These are phyloP conservation scores for Talaromyces liani DNA, from an alignment of 495 filamentous ascomycete genomes.

Conservation along the genomic window DNA sequence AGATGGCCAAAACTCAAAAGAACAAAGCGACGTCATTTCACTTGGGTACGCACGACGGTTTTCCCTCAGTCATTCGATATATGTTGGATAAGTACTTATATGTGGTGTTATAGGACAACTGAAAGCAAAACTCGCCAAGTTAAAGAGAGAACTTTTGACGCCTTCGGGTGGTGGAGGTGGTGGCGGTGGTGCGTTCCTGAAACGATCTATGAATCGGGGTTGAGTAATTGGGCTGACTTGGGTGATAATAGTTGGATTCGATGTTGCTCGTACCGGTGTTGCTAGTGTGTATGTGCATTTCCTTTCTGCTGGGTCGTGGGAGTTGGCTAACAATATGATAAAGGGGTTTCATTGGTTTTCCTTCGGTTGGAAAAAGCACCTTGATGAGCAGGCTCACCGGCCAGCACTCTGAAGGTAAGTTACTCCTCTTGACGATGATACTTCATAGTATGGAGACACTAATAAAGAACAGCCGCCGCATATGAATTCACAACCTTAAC, in stretches of 20 bases:
- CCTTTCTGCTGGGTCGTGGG: not conserved
- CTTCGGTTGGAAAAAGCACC: constrained; percentile 96
- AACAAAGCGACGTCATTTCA: constrained; percentile 94
- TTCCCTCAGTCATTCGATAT: not conserved
- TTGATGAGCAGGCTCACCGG: constrained; percentile 92
- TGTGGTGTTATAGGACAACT: constrained; percentile 59
- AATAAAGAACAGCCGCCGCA: constrained; percentile 57
- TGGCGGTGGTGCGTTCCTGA: constrained; percentile 54
- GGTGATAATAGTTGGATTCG: constrained; percentile 65
- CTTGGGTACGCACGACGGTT: constrained; percentile 41
- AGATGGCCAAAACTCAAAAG: constrained; percentile 96
- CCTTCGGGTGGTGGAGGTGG: constrained; percentile 76
- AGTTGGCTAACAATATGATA: constrained; percentile 15
- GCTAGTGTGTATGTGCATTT: constrained; percentile 73
- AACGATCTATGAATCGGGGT: not conserved
- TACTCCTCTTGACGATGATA: not conserved
- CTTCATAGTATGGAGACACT: constrained; percentile 6
- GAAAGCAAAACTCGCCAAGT: constrained; percentile 96
- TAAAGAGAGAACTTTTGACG: constrained; percentile 91
- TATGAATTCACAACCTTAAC: constrained; percentile 99
- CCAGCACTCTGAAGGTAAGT: constrained; percentile 79
- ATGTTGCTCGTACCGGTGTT: constrained; percentile 96
- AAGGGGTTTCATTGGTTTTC: constrained; percentile 65
- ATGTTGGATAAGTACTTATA: constrained; percentile 11
- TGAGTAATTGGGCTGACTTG: constrained; percentile 16